Conservation (phyloP, 768 basidiomycete species). For the Hypsizygus marmoreus region DNA sequence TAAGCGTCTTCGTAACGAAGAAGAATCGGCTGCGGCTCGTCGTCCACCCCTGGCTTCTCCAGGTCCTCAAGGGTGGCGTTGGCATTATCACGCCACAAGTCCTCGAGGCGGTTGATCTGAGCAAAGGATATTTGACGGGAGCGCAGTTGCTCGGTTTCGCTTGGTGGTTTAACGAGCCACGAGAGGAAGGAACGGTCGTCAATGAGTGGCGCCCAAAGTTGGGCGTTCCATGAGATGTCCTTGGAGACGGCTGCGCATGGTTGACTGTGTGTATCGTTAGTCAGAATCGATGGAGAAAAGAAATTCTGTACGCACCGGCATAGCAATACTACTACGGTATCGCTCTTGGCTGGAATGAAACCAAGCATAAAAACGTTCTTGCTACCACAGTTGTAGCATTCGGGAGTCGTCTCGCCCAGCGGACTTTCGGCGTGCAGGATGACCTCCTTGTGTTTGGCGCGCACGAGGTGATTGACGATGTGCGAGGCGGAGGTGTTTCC, state of each 20-base stretch:
- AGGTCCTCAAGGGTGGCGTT: conserved; percentile 94
- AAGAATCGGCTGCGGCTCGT: conserved; percentile 92
- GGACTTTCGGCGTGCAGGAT: conserved; percentile 94
- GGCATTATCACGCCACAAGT: conserved; percentile 96
- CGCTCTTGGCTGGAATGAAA: conserved; percentile 98
- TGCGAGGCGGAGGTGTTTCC: conserved; percentile 98
- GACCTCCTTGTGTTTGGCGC: conserved; percentile 99
- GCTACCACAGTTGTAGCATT: conserved; percentile 99
- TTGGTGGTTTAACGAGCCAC: conserved; percentile 97
- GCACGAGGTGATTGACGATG: conserved; percentile 98
- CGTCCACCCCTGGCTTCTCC: conserved; percentile 96
- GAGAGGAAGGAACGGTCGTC: conserved; percentile 99
- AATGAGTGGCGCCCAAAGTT: conserved; percentile 97
- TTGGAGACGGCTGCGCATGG: conserved; percentile 97
- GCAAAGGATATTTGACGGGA: conserved; percentile 96
- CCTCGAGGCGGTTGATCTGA: conserved; percentile 96
- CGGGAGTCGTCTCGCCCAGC: conserved; percentile 95
- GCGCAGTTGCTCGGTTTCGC: conserved; percentile 92
- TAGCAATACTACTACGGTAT: conserved; percentile 95
- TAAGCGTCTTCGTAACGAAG: conserved; percentile 97
- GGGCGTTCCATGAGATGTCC: conserved; percentile 98
- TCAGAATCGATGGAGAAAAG: too few species aligned
- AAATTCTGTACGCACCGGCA: conserved; percentile 79
- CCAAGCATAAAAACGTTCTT: conserved; percentile 99
- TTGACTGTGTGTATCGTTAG: conserved; percentile 59